Evolutionary conservation across 345 rosid genomes (phyloP).

Genomic region (Citrus reticulata): DNA sequence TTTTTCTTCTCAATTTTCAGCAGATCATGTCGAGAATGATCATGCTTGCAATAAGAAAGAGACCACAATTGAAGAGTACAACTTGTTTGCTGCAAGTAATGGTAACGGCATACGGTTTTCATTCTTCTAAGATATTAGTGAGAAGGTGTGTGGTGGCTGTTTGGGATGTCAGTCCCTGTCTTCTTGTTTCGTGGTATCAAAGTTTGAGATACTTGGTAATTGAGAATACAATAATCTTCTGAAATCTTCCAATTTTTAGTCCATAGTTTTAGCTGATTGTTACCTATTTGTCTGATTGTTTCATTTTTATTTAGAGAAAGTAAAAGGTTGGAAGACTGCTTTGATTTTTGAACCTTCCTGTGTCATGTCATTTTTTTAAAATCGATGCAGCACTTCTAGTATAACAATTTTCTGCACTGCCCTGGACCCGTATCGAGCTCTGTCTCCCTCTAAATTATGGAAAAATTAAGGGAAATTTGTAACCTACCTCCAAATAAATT

Average conservation of each 20-base stretch:
- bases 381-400: too few relatives aligned
- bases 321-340: conserved; percentile 22
- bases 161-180: conserved; percentile 30
- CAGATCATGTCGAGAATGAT: conserved; percentile 44
- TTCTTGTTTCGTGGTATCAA: conserved; percentile 25
- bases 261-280: conserved; percentile 30
- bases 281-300: conserved; percentile 19
- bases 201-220: conserved; percentile 42
- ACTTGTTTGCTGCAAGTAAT: conserved; percentile 76
- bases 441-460: too few relatives aligned
- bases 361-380: conserved; percentile 18
- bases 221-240: conserved; percentile 37
- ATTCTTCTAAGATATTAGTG: conserved; percentile 37
- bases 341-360: conserved; percentile 26
- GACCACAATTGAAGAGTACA: conserved; percentile 64
- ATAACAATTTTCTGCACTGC: too few relatives aligned
- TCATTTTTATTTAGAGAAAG: conserved; percentile 18
- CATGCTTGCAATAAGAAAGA: conserved; percentile 47
- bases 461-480: too few relatives aligned
- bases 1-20: conserved; percentile 41
- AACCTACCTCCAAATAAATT: too few relatives aligned
- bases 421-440: too few relatives aligned
- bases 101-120: conserved; percentile 66
- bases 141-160: conserved; percentile 36
- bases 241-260: conserved; percentile 32